A percentile compares a stretch with the other conserved stretches of the same genome.
Conservation (phyloP, 495 filamentous ascomycete species). For the Penicillium lagena region DNA sequence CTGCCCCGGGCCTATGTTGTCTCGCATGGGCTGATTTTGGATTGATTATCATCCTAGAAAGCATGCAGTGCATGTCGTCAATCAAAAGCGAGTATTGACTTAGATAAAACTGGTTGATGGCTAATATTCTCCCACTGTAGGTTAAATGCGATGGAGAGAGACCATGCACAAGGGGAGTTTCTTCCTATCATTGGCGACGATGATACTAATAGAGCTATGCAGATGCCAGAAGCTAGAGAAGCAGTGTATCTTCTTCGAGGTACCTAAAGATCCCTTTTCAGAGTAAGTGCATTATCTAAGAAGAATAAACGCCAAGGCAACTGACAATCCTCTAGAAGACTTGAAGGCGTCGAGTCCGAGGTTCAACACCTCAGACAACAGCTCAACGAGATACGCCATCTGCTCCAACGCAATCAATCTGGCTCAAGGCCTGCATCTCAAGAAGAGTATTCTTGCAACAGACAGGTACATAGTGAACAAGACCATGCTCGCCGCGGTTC, state of each 20-base stretch:
- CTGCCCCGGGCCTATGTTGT: background rate
- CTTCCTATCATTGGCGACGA: background rate
- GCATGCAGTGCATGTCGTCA: conserved; percentile 31
- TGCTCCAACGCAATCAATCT: conserved; percentile 9
- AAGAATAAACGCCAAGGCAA: background rate
- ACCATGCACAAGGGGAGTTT: conserved; percentile 28
- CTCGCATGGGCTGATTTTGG: background rate
- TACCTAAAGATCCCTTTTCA: conserved; percentile 26
- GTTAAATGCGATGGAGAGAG: conserved; percentile 34
- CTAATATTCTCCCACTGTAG: conserved; percentile 3
- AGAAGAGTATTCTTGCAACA: conserved; percentile 1
- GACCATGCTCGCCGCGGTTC: background rate
- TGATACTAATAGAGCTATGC: background rate
- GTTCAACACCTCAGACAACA: conserved; percentile 21
- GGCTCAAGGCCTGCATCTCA: background rate
- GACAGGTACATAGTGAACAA: background rate
- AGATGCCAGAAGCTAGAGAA: conserved; percentile 30
- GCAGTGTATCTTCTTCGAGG: conserved; percentile 32
- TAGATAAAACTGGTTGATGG: too few relatives aligned
- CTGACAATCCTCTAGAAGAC: conserved; percentile 11
- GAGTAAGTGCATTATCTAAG: conserved; percentile 12
- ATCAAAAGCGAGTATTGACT: conserved; percentile 22
- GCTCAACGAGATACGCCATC: conserved; percentile 20
- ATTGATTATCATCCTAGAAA: conserved; percentile 15
- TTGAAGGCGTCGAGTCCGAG: conserved; percentile 29